Base-by-base conservation (phyloP, 139 green algal genomes). In the Raphidocelis subcapitata region DNA sequence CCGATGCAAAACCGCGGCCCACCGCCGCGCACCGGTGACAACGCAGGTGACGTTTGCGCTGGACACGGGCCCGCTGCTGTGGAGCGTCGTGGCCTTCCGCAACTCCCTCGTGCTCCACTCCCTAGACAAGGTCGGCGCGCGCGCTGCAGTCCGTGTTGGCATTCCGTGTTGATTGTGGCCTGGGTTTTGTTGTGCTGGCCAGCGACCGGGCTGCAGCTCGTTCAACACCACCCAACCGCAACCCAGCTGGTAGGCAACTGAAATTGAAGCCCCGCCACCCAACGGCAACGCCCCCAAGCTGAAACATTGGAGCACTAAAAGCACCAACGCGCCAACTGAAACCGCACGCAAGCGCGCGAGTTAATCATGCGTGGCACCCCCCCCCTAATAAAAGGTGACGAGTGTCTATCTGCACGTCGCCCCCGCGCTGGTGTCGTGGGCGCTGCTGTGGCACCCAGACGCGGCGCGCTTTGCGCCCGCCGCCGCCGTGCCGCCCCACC, bases 21-120 rank as follows among this genome's bases (percentile, higher is more conserved):
- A n/a, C n/a, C n/a, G n/a, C n/a, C n/a, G n/a, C 23, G 4, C 3
- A 12, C n/a, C 21, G 33, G 24, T 3, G n/a, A n/a, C n/a, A n/a
- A n/a, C 49, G 4, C 79, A 91, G 87, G 80, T 92, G 2, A 78
- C 86, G 1, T 95, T 94, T 81, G 86, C 87, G 15, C 82, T 86
- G 44, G 85, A 82, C 69, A 84, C 88, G 1, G 91, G 90, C 0
- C 87, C 89, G 1, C 72, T 94, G 59, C 76, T 85, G 3, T 91
- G 77, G 76, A 86, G 81, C 66, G 90, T 92, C 62, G 23, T 91
- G 14, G 88, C 89, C 15, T 90, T 95, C 70, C 74, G 84, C 35
- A 95, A 94, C 84, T 87, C 72, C 16, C 73, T 94, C n/a, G 89
- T 96, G 2, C 90, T 92, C 29, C 90, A 95, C 65, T 85, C 88